These are phyloP conservation scores for Vaccinium myrtillus DNA, from an alignment of 148 eudicot species.

Conservation along the genomic window DNA sequence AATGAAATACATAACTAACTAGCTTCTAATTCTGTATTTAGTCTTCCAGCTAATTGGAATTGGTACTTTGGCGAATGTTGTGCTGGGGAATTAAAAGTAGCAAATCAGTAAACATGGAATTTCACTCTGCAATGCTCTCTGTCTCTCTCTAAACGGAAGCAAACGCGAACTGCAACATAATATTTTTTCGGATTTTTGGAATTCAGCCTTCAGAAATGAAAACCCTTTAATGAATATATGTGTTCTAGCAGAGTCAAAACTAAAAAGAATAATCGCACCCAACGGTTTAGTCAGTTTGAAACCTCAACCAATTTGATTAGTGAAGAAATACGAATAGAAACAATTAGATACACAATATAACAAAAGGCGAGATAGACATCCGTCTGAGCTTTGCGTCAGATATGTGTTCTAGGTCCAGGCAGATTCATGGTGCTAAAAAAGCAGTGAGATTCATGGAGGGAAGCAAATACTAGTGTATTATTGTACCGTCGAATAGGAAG, in stretches of 20 bases:
- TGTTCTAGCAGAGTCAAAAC: neutral
- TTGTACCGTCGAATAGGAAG: slow-evolving; percentile 6
- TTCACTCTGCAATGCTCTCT: neutral
- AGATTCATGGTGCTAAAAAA: neutral
- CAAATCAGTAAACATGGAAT: neutral
- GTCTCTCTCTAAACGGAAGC: neutral
- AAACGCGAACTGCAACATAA: neutral
- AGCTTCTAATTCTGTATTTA: no score
- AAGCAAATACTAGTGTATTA: neutral
- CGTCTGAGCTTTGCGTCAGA: neutral
- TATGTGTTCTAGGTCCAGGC: neutral
- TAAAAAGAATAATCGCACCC: neutral
- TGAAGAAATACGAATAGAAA: no score
- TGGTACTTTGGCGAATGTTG: neutral
- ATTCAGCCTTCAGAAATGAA: neutral
- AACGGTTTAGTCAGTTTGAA: no score
- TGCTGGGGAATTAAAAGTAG: neutral
- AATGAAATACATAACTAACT: neutral
- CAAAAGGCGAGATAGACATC: neutral
- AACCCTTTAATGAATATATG: neutral
- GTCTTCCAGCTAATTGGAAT: neutral
- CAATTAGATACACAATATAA: no score
- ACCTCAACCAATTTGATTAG: no score
- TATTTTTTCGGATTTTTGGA: neutral
- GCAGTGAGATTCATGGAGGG: neutral